phyloP scores from a whole-genome alignment of 441 rosid genomes.

The Arabidopsis lyrata region DNA sequence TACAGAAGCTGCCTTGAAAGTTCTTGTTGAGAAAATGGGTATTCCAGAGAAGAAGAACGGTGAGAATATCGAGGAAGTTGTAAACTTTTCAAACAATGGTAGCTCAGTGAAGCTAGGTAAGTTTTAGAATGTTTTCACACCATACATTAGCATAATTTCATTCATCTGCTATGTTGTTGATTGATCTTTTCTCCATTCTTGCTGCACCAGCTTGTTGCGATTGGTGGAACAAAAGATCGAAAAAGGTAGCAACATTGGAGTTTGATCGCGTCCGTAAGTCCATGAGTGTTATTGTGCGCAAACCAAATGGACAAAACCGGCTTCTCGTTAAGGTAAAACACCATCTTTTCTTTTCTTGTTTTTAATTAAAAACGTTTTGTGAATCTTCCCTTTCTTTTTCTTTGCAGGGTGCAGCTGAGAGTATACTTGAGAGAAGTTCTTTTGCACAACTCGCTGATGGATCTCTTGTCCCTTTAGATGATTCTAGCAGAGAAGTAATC shows the following conservation, averaged over 20 bases:
- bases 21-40: constrained; percentile 95
- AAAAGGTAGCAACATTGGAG: constrained; percentile 80
- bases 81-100: constrained; percentile 65
- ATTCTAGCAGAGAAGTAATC: constrained; percentile 68
- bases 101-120: constrained; percentile 72
- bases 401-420: constrained; percentile 90
- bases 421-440: constrained; percentile 79
- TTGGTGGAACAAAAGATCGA: constrained; percentile 79
- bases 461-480: constrained; percentile 71
- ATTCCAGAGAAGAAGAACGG: constrained; percentile 68
- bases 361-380: neutral
- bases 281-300: constrained; percentile 80
- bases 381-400: neutral
- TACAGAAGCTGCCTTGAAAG: constrained; percentile 94
- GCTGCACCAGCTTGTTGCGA: constrained; percentile 66
- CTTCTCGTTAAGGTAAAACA: constrained; percentile 80
- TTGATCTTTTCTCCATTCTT: constrained; percentile 19
- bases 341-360: constrained; percentile 1
- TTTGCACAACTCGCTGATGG: constrained; percentile 85
- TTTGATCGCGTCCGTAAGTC: constrained; percentile 88
- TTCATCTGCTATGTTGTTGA: constrained; percentile 11
- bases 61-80: constrained; percentile 53
- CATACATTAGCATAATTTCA: neutral
- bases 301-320: constrained; percentile 65
- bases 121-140: constrained; percentile 27